These are phyloP conservation scores for Pichia kudriavzevii DNA, from an alignment of 1,139 yeast genomes.

Conservation along the genomic window DNA sequence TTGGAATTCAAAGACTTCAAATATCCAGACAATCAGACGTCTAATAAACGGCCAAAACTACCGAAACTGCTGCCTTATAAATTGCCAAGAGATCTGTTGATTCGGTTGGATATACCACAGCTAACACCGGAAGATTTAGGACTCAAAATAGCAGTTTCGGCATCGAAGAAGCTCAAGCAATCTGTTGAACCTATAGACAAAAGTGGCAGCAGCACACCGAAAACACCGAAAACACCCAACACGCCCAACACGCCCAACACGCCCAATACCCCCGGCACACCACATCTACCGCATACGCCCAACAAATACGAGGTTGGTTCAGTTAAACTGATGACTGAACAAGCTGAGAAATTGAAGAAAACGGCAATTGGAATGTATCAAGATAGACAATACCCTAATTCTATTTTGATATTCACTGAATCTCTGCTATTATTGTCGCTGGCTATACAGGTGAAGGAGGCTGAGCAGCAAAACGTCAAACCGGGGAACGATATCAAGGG, in stretches of 20 bases:
- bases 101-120: conserved; percentile 5
- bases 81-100: conserved; percentile 8
- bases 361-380: conserved; percentile 3
- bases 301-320: too few species aligned
- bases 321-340: not conserved
- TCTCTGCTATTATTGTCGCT: conserved; percentile 7
- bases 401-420: conserved; percentile 10
- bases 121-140: conserved; percentile 8
- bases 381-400: conserved; percentile 2
- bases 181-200: too few species aligned
- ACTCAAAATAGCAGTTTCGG: not conserved
- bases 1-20: conserved; percentile 5
- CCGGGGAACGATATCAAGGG: conserved; percentile 1
- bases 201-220: too few species aligned
- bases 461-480: too few species aligned
- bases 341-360: conserved; percentile 9
- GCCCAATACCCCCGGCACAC: too few species aligned
- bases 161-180: too few species aligned
- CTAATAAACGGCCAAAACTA: conserved; percentile 8
- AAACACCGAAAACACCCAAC: too few species aligned
- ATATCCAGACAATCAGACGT: conserved; percentile 1
- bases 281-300: too few species aligned
- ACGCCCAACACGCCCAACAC: too few species aligned
- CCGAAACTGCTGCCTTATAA: conserved; percentile 13
- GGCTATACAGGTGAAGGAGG: conserved; percentile 8